Conservation (phyloP, 2,329 filamentous ascomycete genomes). For the Lojkania enalia region DNA sequence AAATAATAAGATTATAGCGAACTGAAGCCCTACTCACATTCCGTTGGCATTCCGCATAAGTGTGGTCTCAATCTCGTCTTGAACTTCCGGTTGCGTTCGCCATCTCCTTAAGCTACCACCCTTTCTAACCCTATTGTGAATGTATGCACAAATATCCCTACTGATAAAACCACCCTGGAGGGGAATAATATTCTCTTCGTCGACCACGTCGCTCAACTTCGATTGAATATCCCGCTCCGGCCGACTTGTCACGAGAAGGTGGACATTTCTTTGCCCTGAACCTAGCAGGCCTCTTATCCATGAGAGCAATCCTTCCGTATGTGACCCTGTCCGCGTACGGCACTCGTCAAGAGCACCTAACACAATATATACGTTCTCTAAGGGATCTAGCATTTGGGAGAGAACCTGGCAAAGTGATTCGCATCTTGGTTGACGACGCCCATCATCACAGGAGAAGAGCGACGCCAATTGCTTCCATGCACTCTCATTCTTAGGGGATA, state of each 20-base stretch:
- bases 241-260: slow-evolving; percentile 20
- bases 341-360: slow-evolving; percentile 23
- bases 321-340: slow-evolving; percentile 6
- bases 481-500: slow-evolving; percentile 21
- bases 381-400: slow-evolving; percentile 24
- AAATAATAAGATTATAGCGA: neutral
- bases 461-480: slow-evolving; percentile 16
- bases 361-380: slow-evolving; percentile 6
- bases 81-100: slow-evolving; percentile 19
- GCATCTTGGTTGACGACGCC: slow-evolving; percentile 16
- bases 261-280: slow-evolving; percentile 10
- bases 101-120: slow-evolving; percentile 16
- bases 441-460: slow-evolving; percentile 20
- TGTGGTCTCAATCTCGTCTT: slow-evolving; percentile 25
- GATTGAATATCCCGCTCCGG: slow-evolving; percentile 19
- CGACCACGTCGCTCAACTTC: slow-evolving; percentile 7
- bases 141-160: slow-evolving; percentile 17
- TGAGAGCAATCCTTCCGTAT: too few relatives aligned
- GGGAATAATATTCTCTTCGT: slow-evolving; percentile 6
- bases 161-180: slow-evolving; percentile 15
- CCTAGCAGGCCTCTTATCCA: slow-evolving; percentile 5
- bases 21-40: slow-evolving; percentile 14
- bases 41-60: slow-evolving; percentile 22
- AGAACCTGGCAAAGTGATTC: slow-evolving; percentile 18
- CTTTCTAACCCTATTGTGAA: slow-evolving; percentile 34